A percentile compares a stretch with the other conserved stretches of the same genome.
Conservation (phyloP, 2,329 filamentous ascomycete species). For the Stromatinia cepivora region DNA sequence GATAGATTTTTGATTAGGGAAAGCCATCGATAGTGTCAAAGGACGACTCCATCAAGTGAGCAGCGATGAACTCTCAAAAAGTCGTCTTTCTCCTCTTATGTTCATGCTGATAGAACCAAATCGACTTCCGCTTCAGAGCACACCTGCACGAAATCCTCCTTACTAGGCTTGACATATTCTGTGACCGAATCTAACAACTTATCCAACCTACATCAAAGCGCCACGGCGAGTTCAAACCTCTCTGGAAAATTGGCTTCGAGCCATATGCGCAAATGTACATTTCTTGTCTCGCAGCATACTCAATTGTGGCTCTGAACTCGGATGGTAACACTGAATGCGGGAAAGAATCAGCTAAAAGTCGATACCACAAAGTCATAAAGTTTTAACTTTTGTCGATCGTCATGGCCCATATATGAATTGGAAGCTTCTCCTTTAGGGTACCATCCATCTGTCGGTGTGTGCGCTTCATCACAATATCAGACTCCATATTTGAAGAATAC, state of each 20-base stretch:
- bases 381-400: neutral
- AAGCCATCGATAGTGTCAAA: neutral
- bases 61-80: neutral
- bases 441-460: neutral
- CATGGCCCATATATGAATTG: neutral
- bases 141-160: neutral
- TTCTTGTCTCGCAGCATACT: neutral
- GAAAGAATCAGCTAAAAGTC: neutral
- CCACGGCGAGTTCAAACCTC: fast-evolving
- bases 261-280: neutral
- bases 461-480: neutral
- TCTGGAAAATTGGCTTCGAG: neutral
- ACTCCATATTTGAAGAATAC: neutral
- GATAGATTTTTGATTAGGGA: neutral
- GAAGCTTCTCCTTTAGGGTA: neutral
- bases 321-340: too few species aligned
- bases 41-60: neutral
- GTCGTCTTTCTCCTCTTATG: neutral
- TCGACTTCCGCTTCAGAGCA: neutral
- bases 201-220: neutral
- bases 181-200: neutral
- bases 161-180: neutral
- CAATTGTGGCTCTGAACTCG: neutral
- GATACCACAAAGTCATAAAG: neutral
- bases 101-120: neutral